Percentiles rank a stretch among this genome's conserved stretches.
phyloP scores from a whole-genome alignment of 441 rosid species.

The Populus tomentosa region DNA sequence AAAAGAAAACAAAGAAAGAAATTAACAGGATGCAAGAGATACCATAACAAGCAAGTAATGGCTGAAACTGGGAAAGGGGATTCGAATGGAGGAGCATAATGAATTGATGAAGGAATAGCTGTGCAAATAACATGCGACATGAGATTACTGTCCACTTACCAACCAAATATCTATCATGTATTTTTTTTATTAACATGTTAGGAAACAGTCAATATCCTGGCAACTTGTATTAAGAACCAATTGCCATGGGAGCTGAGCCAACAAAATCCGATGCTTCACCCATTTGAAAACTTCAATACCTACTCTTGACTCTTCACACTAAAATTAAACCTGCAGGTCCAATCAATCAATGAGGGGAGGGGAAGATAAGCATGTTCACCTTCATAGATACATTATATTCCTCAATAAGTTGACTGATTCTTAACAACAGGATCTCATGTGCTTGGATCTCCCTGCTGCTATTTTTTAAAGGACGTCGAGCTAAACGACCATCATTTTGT shows the following conservation, averaged over 20 bases:
- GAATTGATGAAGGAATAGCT: not conserved
- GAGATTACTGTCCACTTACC: no score
- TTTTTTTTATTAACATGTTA: not conserved
- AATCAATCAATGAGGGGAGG: not conserved
- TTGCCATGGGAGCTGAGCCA: not conserved
- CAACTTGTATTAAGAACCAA: not conserved
- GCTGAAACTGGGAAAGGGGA: not conserved
- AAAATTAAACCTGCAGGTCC: not conserved
- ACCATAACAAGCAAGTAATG: not conserved
- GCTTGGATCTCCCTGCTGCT: conserved; percentile 53
- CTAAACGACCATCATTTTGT: conserved; percentile 72
- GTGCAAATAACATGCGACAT: no score
- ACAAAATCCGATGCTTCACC: not conserved
- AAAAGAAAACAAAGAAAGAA: not conserved
- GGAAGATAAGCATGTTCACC: conserved; percentile 36
- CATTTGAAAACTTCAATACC: not conserved
- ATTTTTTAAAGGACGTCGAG: conserved; percentile 55
- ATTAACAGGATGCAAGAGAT: not conserved
- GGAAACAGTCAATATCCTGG: not conserved
- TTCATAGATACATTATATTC: conserved; percentile 38
- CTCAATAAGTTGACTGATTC: conserved; percentile 36
- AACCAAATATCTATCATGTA: not conserved
- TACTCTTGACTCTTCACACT: not conserved
- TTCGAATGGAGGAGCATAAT: not conserved
- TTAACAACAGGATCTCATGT: conserved; percentile 52